Evolutionary conservation across 1,284 basidiomycete species (phyloP).

Genomic region (Boletus nobilissimus): DNA sequence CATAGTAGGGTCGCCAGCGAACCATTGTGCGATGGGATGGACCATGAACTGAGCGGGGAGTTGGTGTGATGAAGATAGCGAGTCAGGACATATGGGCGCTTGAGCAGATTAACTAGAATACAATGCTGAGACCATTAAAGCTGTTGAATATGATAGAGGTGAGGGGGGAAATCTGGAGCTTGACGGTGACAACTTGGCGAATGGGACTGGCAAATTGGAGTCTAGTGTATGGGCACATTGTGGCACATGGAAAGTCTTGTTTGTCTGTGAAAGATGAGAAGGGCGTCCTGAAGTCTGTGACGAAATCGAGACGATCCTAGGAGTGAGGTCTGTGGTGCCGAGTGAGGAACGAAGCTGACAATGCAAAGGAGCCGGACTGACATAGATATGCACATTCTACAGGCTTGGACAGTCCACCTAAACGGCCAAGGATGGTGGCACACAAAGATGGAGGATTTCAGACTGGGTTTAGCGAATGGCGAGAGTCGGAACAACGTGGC

Average conservation of each 20-base stretch:
- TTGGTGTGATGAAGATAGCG: conserved; percentile 29
- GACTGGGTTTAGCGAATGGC: no score
- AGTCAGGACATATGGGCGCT: conserved; percentile 35
- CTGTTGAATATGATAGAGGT: conserved; percentile 30
- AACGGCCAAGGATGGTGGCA: no score
- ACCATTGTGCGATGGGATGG: conserved; percentile 66
- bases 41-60: conserved; percentile 50
- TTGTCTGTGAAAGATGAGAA: conserved; percentile 33
- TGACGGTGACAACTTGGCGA: conserved; percentile 27
- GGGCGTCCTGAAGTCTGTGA: conserved; percentile 43
- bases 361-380: no score
- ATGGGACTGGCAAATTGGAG: conserved; percentile 45
- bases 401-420: no score
- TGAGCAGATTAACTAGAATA: conserved; percentile 48
- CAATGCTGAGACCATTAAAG: conserved; percentile 51
- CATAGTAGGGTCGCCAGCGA: conserved; percentile 79
- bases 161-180: conserved; percentile 33
- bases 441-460: no score
- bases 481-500: no score
- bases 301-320: no score
- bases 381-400: no score
- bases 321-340: no score
- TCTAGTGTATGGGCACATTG: conserved; percentile 52
- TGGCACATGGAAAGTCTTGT: conserved; percentile 35
- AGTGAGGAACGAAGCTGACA: no score